These are phyloP conservation scores for Fusarium nanum DNA, from an alignment of 2,329 filamentous ascomycete species.

Conservation along the genomic window DNA sequence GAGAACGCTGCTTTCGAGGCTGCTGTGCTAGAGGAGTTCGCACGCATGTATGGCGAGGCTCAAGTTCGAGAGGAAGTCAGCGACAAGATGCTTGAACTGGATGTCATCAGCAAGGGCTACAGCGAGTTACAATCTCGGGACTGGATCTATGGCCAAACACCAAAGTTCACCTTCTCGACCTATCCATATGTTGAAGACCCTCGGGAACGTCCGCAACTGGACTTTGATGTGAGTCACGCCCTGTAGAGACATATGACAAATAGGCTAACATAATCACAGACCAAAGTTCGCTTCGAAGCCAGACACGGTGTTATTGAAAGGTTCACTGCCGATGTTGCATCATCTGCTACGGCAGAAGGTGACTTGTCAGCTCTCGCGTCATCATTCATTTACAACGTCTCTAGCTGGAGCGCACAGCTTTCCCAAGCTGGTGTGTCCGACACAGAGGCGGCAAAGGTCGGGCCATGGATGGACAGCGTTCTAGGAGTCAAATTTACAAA, in stretches of 20 bases:
- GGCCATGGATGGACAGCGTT: constrained; percentile 49
- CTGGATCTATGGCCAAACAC: constrained; percentile 90
- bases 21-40: constrained; percentile 74
- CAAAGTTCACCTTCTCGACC: constrained; percentile 79
- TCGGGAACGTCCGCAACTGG: constrained; percentile 63
- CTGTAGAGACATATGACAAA: neutral
- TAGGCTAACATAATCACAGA: constrained; percentile 37
- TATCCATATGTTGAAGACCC: constrained; percentile 69
- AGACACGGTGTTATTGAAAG: constrained; percentile 53
- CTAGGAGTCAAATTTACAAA: constrained; percentile 49
- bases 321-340: constrained; percentile 45
- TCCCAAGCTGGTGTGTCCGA: constrained; percentile 43
- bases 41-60: constrained; percentile 68
- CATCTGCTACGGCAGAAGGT: constrained; percentile 15
- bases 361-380: constrained; percentile 30
- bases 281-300: constrained; percentile 52
- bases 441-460: constrained; percentile 40
- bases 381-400: constrained; percentile 41
- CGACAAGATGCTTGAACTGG: constrained; percentile 60
- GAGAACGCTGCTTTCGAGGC: constrained; percentile 59
- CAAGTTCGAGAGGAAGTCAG: constrained; percentile 58
- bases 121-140: constrained; percentile 64
- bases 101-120: constrained; percentile 58
- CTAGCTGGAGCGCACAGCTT: constrained; percentile 45
- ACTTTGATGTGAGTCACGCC: constrained; percentile 56